Evolutionary conservation across 768 basidiomycete genomes (phyloP), one percentile per base, ranked within the genome.

Genomic region (Pleurotus cornucopiae): DNA sequence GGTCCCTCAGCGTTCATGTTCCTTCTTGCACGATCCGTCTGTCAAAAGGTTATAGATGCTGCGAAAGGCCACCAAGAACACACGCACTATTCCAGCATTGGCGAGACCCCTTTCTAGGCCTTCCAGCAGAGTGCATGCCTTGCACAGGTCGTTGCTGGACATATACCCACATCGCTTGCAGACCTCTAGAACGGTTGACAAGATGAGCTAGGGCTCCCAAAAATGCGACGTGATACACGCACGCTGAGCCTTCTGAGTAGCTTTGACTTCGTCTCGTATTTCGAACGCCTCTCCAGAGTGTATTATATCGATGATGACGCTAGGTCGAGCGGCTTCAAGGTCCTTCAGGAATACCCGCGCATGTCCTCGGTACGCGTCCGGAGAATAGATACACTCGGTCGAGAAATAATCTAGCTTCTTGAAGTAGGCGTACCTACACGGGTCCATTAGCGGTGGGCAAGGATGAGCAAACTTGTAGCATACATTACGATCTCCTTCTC

Each of bases 401-500:
- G 95, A 98, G 72, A 97, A 98, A 70, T 99, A 99, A 66, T 98
- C 95, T 18, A 99, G 79, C 71, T 98, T 97, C 77, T 96, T 98
- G 78, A 98, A 98, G 71, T 99, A 98, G 6, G 96, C 96, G 69
- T 98, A 98, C 93, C 93, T 95, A 63, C 38, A 34, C 30, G 56
- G 30, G 13, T 41, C 37, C 26, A 34, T 34, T 20, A 48, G n/a
- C 62, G 58, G 61, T 46, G 40, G 57, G 25, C 21, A n/a, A n/a
- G 54, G 23, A 51, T 38, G 37, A 20, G 45, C 55, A 47, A 46
- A 26, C 37, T 26, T 5, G 3, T 39, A 71, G 9, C 82, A 60
- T 62, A 93, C 97, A 99, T 98, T 60, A 99, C 97, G 30, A 99
- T 98, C 73, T 99, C 97, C 73, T 99, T 99, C 75, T 99, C 97